Evolutionary conservation across 2,329 filamentous ascomycete genomes (phyloP).

Genomic region (Penicillium sp.): DNA sequence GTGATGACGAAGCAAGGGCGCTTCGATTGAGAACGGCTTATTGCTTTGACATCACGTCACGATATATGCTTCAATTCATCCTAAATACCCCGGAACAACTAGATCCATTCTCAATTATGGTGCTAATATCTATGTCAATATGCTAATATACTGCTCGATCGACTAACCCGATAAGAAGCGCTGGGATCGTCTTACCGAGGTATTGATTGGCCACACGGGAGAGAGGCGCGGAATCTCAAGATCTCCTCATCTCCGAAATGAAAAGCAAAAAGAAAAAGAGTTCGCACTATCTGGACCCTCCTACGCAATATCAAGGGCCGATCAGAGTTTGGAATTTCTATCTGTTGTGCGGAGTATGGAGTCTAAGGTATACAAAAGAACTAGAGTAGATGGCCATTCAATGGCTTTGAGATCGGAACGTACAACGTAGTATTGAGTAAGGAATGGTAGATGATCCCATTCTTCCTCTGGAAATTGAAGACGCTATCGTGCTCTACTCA

Average conservation of each 20-base stretch:
- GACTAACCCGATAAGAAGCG: background rate
- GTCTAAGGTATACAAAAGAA: background rate
- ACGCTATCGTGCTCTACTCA: background rate
- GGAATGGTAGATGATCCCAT: constrained; percentile 19
- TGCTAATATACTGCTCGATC: background rate
- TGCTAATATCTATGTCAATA: too few species aligned
- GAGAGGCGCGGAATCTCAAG: background rate
- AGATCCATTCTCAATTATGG: background rate
- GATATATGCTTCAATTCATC: background rate
- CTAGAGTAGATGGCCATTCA: background rate
- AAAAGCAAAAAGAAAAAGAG: background rate
- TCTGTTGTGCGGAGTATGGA: background rate
- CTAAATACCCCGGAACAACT: background rate
- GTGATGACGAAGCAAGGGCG: background rate
- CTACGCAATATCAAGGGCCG: background rate
- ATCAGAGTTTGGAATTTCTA: background rate
- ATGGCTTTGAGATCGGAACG: constrained; percentile 2
- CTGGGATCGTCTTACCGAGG: constrained; percentile 1
- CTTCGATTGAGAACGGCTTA: constrained; percentile 8
- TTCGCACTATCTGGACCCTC: background rate
- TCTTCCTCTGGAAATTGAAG: background rate
- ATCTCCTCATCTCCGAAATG: constrained; percentile 8
- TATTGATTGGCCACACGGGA: constrained; percentile 15
- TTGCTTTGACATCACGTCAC: constrained; percentile 4
- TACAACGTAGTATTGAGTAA: constrained; percentile 18